Base-by-base conservation (phyloP, 202 grass and related monocot species). In the Carex sylvatica region DNA sequence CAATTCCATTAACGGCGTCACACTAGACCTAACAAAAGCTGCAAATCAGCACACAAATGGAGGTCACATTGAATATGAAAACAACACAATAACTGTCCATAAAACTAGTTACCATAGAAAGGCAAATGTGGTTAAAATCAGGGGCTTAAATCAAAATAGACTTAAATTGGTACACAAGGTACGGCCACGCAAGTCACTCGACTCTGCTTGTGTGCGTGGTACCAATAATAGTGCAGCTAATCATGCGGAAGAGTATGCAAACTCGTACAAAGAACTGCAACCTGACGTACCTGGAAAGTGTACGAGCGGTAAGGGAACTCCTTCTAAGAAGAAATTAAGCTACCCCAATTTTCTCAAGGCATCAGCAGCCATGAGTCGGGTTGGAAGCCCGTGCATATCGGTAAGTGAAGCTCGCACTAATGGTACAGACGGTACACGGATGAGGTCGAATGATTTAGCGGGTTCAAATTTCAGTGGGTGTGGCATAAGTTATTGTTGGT, bases 401-500 rank as follows among this genome's bases (percentile, higher is more conserved):
- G 69, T 67, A 3, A 93, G 89, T 76, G 95, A 98, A 86, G 80
- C 89, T 69, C 88, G 59, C 40, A 94, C 89, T 9, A 69, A 58
- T 88, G 73, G 80, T 87, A 97, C 89, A 2, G 88, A 90, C 61
- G 94, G 90, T 42, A 91, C 94, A 59, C 87, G 87, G 70, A 30
- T 89, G 28, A 94, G 91, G 81, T 93, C 91, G 2, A 95, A 98
- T 87, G 96, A 93, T 86, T 88, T 95, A 70, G 88, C 87, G 6
- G 90, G 87, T 82, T 93, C 96, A 74, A 95, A 95, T 83, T 98
- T 98, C 65, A 98, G 91, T 82, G 96, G 96, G 6, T 98, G 96
- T 12, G 96, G 96, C 66, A 95, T 98, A 88, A 93, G 96, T 78
- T 98, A 95, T 61, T 98, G 96, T 79, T 98, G 96, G 96, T 98